phyloP scores from a whole-genome alignment of 495 filamentous ascomycete species.

The Daldinia bambusicola region DNA sequence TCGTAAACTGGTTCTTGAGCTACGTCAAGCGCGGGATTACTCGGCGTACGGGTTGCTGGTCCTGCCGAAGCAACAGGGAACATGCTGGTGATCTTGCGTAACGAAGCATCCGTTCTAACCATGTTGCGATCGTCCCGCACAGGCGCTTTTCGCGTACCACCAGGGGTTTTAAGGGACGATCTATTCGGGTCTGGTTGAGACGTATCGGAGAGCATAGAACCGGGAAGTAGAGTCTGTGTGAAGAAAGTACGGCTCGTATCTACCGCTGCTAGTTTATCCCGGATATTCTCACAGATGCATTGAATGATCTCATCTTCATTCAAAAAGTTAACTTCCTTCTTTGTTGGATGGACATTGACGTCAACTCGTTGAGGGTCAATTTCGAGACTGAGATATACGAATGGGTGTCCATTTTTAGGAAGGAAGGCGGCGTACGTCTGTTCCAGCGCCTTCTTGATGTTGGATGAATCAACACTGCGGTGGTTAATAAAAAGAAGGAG shows the following conservation, averaged over 20 bases:
- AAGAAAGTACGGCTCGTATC: conserved; percentile 95
- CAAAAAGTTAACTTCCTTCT: conserved; percentile 96
- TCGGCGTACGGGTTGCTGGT: conserved; percentile 21
- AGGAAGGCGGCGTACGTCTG: conserved; percentile 90
- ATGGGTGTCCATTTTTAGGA: conserved; percentile 95
- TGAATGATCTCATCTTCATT: conserved; percentile 98
- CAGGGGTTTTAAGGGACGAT: conserved; percentile 53
- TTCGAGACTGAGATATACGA: conserved; percentile 90
- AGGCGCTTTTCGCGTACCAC: conserved; percentile 51
- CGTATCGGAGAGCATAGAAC: conserved; percentile 57
- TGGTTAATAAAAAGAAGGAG: conserved; percentile 97
- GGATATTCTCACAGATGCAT: conserved; percentile 82
- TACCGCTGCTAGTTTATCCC: conserved; percentile 81
- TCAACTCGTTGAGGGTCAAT: conserved; percentile 95
- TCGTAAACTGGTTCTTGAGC: conserved; percentile 72
- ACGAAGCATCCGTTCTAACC: conserved; percentile 87
- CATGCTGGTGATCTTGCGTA: conserved; percentile 97
- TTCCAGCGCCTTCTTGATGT: conserved; percentile 89
- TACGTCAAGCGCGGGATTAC: conserved; percentile 42
- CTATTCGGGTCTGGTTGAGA: conserved; percentile 47
- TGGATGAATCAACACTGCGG: conserved; percentile 91
- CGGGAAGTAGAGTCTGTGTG: conserved; percentile 89
- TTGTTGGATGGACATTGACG: conserved; percentile 98
- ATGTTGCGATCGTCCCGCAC: conserved; percentile 87
- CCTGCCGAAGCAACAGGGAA: conserved; percentile 63